Base-by-base conservation (phyloP, 2,329 filamentous ascomycete genomes). In the Neodidymelliopsis sp. region DNA sequence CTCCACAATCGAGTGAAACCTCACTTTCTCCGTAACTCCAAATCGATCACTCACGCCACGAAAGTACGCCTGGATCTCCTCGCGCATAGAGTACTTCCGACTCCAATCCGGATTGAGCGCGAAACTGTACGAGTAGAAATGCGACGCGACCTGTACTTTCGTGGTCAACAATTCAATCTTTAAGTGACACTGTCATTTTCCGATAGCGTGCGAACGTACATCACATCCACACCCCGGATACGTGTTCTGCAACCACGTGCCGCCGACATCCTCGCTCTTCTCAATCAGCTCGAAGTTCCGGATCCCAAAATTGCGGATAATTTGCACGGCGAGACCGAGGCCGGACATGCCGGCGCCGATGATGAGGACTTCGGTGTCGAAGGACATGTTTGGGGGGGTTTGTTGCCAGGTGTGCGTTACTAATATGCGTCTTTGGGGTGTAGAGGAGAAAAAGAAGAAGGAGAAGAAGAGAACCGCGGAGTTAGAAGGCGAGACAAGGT, bases 71-170 rank as follows among this genome's bases (percentile, higher is more conserved):
- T 77, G 74, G 30, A 87, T 86, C 61, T 87, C 84, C 0, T 71
- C 70, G 0, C 79, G 79, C 0, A 76, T 70, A 0, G 81, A 75
- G 60, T 82, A 85, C 62, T 85, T 83, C 45, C 79, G 78, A 13
- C 77, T 76, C 84, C 84, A 87, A 28, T 78, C 75, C 6, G 78
- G 79, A 60, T 86, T 86, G 4, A 80, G 78, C 33, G 79, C 77
- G 75, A 82, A 86, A 6, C 81, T 81, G 61, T 84, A 85, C 53
- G 83, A 83, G 62, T 86, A 87, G 66, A 82, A 84, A 69, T 85
- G 83, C 1, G 58, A 60, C 0, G 66, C 63, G n/a, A 70, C 63
- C 62, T 65, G 39, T 9, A 15, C 6, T 1, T 12, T 15, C n/a
- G 50, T 12, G 55, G 27, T 29, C 27, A 4, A 25, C 9, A 19